Percentiles rank a stretch among this genome's conserved stretches.
phyloP scores from a whole-genome alignment of 176 grass and related monocot genomes.

The Phragmites australis region DNA sequence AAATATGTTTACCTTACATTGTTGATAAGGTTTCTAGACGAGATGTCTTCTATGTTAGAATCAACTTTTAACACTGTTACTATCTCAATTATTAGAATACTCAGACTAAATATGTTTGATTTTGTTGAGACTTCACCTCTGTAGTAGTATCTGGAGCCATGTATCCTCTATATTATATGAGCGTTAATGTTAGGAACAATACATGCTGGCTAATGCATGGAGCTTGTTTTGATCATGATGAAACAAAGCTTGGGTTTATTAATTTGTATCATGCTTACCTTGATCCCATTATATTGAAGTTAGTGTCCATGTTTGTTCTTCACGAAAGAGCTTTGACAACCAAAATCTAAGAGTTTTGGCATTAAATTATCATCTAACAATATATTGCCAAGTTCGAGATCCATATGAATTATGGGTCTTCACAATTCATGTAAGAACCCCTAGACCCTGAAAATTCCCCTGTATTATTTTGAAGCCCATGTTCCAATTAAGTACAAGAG shows the following conservation, averaged over 20 bases:
- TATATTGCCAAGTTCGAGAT: no score
- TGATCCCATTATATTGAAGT: conserved; percentile 37
- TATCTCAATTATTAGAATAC: no score
- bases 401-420: conserved; percentile 23
- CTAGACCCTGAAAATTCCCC: conserved; percentile 5
- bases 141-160: conserved; percentile 22
- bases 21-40: no score
- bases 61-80: no score
- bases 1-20: no score
- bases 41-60: no score
- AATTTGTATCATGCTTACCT: neutral
- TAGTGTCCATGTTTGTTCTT: conserved; percentile 28
- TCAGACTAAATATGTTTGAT: no score
- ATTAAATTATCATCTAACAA: conserved; percentile 4
- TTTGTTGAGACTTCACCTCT: conserved; percentile 13
- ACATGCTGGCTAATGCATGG: neutral
- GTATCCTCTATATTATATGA: neutral
- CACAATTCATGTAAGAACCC: conserved; percentile 2
- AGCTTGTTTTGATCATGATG: neutral
- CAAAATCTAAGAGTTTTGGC: neutral
- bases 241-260: neutral
- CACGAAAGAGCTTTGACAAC: neutral
- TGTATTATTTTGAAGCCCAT: conserved; percentile 14
- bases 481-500: neutral
- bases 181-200: neutral